Percentiles rank a stretch among this genome's conserved stretches.
These are phyloP conservation scores for Leishmania aethiopica DNA, from an alignment of 208 protist species.

Conservation along the genomic window DNA sequence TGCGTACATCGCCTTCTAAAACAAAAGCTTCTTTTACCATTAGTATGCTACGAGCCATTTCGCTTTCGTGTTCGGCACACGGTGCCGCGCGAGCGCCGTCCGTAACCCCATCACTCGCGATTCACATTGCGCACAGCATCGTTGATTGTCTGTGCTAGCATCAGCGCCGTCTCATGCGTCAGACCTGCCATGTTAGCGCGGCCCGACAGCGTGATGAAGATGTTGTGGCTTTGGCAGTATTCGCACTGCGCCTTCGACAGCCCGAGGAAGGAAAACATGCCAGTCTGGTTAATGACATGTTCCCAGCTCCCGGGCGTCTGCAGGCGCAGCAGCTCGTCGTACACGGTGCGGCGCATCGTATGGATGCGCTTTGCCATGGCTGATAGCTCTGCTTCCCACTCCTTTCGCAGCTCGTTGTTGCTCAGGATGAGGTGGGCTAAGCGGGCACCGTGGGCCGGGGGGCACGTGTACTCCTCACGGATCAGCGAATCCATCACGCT, in stretches of 20 bases:
- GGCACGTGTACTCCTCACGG: slow-evolving; percentile 95
- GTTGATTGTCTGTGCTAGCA: slow-evolving; percentile 72
- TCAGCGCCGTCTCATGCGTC: slow-evolving; percentile 53
- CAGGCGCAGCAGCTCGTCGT: slow-evolving; percentile 69
- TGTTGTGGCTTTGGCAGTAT: slow-evolving; percentile 63
- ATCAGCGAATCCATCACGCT: slow-evolving; percentile 83
- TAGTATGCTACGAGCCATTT: too few species aligned
- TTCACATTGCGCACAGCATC: slow-evolving; percentile 53
- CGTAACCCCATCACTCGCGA: slow-evolving; percentile 19
- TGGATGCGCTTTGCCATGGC: slow-evolving; percentile 86
- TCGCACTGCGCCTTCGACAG: slow-evolving; percentile 89
- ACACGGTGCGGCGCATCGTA: slow-evolving; percentile 78
- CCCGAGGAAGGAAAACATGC: slow-evolving; percentile 98
- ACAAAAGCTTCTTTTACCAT: neutral
- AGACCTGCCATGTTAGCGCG: slow-evolving; percentile 88
- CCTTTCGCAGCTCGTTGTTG: slow-evolving; percentile 65
- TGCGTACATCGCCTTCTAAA: neutral
- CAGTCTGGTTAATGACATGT: slow-evolving; percentile 97
- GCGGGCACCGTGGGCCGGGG: slow-evolving; percentile 95
- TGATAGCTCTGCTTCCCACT: slow-evolving; percentile 94
- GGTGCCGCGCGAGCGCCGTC: neutral
- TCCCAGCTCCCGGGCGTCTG: slow-evolving; percentile 92
- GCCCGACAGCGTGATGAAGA: slow-evolving; percentile 76
- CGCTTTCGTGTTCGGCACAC: too few species aligned
- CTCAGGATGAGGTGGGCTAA: slow-evolving; percentile 94